Base-by-base conservation (phyloP, 495 filamentous ascomycete species). In the Hyaloscypha bicolor region DNA sequence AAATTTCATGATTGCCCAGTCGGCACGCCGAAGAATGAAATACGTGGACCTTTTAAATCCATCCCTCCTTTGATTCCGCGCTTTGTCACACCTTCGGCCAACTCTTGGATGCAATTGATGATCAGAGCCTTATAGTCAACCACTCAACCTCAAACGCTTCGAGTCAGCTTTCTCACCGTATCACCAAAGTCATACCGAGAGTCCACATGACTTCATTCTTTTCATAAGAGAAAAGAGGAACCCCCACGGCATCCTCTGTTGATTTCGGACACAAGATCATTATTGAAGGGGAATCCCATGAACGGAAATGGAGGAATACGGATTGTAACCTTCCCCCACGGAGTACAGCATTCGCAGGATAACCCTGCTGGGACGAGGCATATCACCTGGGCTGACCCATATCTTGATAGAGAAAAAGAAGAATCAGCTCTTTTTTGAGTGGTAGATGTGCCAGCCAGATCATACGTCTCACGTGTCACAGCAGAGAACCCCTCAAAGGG, bases 121-220 rank as follows among this genome's bases (percentile, higher is more conserved):
- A 48, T 48, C 42, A 16, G 42, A 48, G 35, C 42, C 42, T 2
- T 48, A 14, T 3, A 48, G 4, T 19, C 16, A 60, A 37, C 56
- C 56, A 60, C 9, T 60, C 32, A 60, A 21, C 56, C 56, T 33
- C 37, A 61, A 48, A 22, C 37, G 59, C 59, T 45, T 61, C 59
- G 6, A 21, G 9, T 61, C 37, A 35, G 59, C 59, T 61, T 61
- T 61, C 8, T 61, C 37, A 42, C 30, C 19, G 35, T 61, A 33
- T 61, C 37, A 45, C 59, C 37, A 29, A 3, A 22, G 9, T 22
- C 33, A 61, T 61, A 48, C 33, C 21, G 37, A 61, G 37, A 37
- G 21, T 22, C 9, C 37, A 31, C 30, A 8, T 59, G 11, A 6
- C 56, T 35, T 9, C 30, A 35, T 37, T 21, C 30, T 56, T 11